phyloP scores from a whole-genome alignment of 202 grass and related monocot genomes.

The Eragrostis tef region DNA sequence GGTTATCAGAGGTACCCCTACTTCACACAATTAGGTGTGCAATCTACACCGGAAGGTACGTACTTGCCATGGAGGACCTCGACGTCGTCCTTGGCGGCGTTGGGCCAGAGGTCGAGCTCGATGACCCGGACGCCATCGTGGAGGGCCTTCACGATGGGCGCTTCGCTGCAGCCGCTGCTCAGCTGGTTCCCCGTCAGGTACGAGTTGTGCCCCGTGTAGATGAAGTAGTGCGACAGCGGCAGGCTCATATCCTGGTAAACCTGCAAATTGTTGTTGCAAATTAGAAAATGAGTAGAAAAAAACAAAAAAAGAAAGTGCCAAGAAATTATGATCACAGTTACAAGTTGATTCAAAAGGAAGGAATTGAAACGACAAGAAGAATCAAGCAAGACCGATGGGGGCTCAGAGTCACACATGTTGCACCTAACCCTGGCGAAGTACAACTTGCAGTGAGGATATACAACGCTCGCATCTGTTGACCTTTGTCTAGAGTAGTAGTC shows the following conservation, averaged over 20 bases:
- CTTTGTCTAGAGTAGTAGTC: too few species aligned
- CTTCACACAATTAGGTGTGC: too few species aligned
- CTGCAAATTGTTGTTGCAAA: conserved; percentile 28
- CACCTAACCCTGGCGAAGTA: not conserved
- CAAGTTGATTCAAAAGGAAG: not conserved
- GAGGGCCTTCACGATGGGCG: conserved; percentile 73
- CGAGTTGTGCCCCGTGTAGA: conserved; percentile 95
- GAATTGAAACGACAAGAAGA: not conserved
- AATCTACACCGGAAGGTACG: not conserved
- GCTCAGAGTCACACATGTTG: not conserved
- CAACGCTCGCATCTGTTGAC: not conserved
- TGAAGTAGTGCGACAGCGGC: conserved; percentile 86
- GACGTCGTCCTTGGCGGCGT: conserved; percentile 56
- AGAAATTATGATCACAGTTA: not conserved
- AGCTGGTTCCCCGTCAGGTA: conserved; percentile 92
- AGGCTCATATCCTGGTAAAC: conserved; percentile 62
- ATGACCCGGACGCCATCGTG: conserved; percentile 73
- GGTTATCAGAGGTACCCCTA: too few species aligned
- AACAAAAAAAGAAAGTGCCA: too few species aligned
- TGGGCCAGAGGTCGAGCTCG: conserved; percentile 95
- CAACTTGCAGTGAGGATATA: not conserved
- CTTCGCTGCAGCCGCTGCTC: conserved; percentile 76
- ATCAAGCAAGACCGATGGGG: not conserved
- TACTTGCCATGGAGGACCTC: conserved; percentile 70
- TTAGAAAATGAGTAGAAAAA: too few species aligned